Evolutionary conservation across 352 stramenopile genomes (phyloP).

Genomic region (Globisporangium nagaii): DNA sequence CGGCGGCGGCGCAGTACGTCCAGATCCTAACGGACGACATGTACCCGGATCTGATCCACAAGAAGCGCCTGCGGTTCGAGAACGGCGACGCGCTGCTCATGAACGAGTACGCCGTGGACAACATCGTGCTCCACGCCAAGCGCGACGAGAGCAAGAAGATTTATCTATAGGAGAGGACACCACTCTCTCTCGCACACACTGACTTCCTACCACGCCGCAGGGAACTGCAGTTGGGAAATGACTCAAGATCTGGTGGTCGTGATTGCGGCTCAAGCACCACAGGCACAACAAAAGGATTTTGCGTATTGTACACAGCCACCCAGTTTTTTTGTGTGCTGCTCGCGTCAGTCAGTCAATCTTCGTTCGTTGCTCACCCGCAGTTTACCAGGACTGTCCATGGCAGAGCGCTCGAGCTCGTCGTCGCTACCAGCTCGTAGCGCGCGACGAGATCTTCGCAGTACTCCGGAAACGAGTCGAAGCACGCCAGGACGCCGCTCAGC

Average conservation of each 20-base stretch:
- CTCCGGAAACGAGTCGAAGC: neutral
- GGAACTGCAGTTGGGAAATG: too few relatives aligned
- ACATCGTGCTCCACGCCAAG: constrained; percentile 55
- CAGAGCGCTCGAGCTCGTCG: constrained; percentile 1
- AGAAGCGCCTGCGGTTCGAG: constrained; percentile 58
- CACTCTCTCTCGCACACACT: too few relatives aligned
- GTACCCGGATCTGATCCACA: constrained; percentile 65
- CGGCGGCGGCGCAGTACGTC: constrained; percentile 55
- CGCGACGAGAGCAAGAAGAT: constrained; percentile 55
- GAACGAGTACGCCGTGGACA: constrained; percentile 63
- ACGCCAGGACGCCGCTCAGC: neutral
- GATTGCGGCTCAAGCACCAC: too few relatives aligned
- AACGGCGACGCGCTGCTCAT: constrained; percentile 62
- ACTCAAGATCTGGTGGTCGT: too few relatives aligned
- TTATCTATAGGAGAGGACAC: constrained; percentile 46
- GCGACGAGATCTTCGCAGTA: constrained; percentile 1
- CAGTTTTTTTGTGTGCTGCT: neutral
- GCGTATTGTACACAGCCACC: neutral
- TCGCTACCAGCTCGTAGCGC: constrained; percentile 8
- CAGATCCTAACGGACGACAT: constrained; percentile 68
- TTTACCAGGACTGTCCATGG: constrained; percentile 8
- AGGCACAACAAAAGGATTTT: too few relatives aligned
- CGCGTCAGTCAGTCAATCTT: too few relatives aligned
- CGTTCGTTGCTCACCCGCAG: constrained; percentile 11
- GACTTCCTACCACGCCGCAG: too few relatives aligned